Conservation (phyloP, 1,284 basidiomycete genomes). For the Marasmius tenuissimus region DNA sequence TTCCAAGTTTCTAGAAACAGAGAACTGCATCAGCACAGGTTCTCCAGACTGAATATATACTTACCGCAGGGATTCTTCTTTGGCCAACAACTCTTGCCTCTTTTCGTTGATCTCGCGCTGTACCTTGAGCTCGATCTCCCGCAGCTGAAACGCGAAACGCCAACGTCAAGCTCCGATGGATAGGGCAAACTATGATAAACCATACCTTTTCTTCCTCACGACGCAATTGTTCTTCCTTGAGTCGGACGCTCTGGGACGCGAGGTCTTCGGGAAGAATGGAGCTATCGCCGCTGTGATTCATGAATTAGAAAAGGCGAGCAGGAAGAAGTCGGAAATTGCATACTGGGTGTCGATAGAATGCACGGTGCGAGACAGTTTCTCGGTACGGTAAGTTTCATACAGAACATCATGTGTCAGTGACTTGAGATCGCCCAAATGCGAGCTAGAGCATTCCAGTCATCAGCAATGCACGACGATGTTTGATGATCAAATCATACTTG, state of each 20-base stretch:
- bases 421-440: slow-evolving; percentile 94
- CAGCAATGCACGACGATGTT: neutral
- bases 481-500: slow-evolving; percentile 47
- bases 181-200: neutral
- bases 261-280: slow-evolving; percentile 95
- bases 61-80: slow-evolving; percentile 86
- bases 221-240: slow-evolving; percentile 98
- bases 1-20: slow-evolving; percentile 72
- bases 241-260: slow-evolving; percentile 92
- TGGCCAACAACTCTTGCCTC: slow-evolving; percentile 93
- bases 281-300: slow-evolving; percentile 58
- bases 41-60: neutral
- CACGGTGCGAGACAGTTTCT: slow-evolving; percentile 94
- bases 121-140: slow-evolving; percentile 97
- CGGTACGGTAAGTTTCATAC: slow-evolving; percentile 97
- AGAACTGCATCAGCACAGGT: too few relatives aligned
- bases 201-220: slow-evolving; percentile 92
- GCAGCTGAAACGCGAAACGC: slow-evolving; percentile 54
- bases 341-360: slow-evolving; percentile 80
- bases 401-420: slow-evolving; percentile 94
- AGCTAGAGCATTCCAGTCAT: slow-evolving; percentile 47
- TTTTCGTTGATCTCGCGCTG: slow-evolving; percentile 99
- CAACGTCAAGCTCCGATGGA: slow-evolving; percentile 8
- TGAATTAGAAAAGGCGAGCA: slow-evolving; percentile 12
- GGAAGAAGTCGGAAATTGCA: slow-evolving; percentile 25